Evolutionary conservation across 176 grass and related monocot species (phyloP).

Genomic region (Bromus sterilis): DNA sequence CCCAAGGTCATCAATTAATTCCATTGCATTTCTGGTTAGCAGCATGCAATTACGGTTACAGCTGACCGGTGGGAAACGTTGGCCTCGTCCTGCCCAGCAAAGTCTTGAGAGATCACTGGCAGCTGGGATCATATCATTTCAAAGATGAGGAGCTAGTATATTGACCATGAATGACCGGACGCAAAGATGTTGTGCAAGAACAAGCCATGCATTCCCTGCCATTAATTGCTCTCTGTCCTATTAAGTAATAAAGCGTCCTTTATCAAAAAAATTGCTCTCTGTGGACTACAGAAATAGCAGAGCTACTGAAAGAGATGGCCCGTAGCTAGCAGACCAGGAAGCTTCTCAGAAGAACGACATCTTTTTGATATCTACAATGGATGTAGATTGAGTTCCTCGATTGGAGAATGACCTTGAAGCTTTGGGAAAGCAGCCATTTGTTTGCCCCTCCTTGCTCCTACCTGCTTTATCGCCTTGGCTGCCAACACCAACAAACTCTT

Average conservation of each 20-base stretch:
- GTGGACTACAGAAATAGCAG: neutral
- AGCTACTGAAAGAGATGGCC: neutral
- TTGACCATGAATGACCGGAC: neutral
- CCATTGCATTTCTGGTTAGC: neutral
- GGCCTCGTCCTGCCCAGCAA: too few relatives aligned
- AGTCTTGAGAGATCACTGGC: too few relatives aligned
- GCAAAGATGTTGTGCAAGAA: constrained; percentile 7
- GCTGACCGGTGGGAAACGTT: neutral
- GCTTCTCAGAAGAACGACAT: neutral
- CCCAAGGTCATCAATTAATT: neutral
- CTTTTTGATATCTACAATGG: neutral
- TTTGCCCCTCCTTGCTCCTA: neutral
- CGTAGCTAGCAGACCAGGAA: too few relatives aligned
- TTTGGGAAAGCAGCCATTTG: neutral
- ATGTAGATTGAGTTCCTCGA: neutral
- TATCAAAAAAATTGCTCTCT: too few relatives aligned
- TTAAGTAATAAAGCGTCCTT: too few relatives aligned
- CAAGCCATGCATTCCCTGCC: neutral
- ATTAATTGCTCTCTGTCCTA: neutral
- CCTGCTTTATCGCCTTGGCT: neutral
- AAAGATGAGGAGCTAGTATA: neutral
- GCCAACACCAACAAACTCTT: neutral
- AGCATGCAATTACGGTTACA: neutral
- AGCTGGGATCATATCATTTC: too few relatives aligned
- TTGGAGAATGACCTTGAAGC: neutral